Percentiles rank a stretch among this genome's conserved stretches.
These are phyloP conservation scores for Aspergillus fijiensis DNA, from an alignment of 2,329 filamentous ascomycete genomes.

Conservation along the genomic window DNA sequence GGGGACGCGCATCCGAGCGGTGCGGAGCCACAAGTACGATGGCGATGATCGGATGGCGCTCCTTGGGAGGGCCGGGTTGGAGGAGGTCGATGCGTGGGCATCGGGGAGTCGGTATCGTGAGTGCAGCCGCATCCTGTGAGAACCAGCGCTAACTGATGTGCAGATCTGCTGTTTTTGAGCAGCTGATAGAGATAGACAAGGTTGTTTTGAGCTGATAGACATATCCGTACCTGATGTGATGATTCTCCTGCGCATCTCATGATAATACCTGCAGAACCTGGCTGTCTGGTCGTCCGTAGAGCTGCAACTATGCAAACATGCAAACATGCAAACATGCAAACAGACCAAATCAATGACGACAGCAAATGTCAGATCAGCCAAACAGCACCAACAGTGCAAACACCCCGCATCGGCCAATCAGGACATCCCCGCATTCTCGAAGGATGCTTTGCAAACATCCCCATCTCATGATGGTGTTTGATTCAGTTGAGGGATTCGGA, in stretches of 20 bases:
- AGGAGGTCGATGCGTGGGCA: not conserved
- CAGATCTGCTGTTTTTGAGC: not conserved
- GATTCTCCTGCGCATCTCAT: too few species aligned
- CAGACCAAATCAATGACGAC: not conserved
- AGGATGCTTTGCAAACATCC: not conserved
- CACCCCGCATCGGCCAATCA: not conserved
- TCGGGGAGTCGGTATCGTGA: not conserved
- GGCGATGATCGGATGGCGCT: constrained; percentile 5
- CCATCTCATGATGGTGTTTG: not conserved
- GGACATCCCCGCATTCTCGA: not conserved
- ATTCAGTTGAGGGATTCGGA: too few species aligned
- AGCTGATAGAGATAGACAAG: not conserved
- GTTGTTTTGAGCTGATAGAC: not conserved
- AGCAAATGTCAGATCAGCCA: not conserved
- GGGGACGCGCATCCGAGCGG: constrained; percentile 1
- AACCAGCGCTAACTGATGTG: not conserved
- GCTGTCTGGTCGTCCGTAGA: too few species aligned
- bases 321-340: not conserved
- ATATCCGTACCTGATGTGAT: too few species aligned
- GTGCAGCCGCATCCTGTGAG: not conserved
- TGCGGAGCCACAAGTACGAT: constrained; percentile 14
- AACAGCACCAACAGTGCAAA: not conserved
- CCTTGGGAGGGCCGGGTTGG: constrained; percentile 2
- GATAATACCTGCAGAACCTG: too few species aligned
- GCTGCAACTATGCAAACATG: too few species aligned